These are phyloP conservation scores for Neocucurbitaria cava DNA, from an alignment of 2,329 filamentous ascomycete species.

Conservation along the genomic window DNA sequence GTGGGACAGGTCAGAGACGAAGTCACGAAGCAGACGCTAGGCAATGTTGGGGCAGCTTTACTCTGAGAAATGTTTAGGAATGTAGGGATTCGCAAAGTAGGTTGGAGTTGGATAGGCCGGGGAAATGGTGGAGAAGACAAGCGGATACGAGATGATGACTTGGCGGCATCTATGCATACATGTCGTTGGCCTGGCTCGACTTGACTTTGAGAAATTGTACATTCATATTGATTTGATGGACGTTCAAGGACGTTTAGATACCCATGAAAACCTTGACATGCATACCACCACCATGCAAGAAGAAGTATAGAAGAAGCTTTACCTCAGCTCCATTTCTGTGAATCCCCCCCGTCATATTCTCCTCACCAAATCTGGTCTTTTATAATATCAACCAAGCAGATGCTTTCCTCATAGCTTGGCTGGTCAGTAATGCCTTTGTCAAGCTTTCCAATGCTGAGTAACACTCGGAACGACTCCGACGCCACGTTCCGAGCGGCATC, in stretches of 20 bases:
- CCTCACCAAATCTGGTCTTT: no score
- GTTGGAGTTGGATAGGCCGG: background rate
- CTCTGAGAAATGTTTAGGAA: constrained; percentile 23
- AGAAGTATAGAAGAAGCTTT: no score
- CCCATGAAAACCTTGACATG: no score
- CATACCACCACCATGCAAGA: no score
- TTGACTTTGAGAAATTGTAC: background rate
- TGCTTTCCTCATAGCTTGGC: background rate
- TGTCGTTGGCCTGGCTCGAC: background rate
- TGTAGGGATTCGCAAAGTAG: background rate
- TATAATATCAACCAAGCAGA: background rate
- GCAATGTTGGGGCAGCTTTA: constrained; percentile 39
- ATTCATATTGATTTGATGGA: background rate
- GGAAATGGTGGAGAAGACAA: background rate
- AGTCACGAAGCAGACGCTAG: constrained; percentile 54
- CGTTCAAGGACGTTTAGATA: constrained; percentile 17
- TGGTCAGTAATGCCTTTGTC: constrained; percentile 12
- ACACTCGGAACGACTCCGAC: constrained; percentile 16
- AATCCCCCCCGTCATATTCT: no score
- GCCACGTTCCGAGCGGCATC: constrained; percentile 11
- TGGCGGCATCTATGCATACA: background rate
- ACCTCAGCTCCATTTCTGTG: no score
- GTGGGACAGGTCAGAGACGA: constrained; percentile 57
- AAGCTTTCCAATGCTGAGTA: constrained; percentile 43
- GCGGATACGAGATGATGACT: background rate